Evolutionary conservation across 2,329 filamentous ascomycete genomes (phyloP), one percentile per base, ranked within the genome.

Genomic region (Elsinoe batatas): DNA sequence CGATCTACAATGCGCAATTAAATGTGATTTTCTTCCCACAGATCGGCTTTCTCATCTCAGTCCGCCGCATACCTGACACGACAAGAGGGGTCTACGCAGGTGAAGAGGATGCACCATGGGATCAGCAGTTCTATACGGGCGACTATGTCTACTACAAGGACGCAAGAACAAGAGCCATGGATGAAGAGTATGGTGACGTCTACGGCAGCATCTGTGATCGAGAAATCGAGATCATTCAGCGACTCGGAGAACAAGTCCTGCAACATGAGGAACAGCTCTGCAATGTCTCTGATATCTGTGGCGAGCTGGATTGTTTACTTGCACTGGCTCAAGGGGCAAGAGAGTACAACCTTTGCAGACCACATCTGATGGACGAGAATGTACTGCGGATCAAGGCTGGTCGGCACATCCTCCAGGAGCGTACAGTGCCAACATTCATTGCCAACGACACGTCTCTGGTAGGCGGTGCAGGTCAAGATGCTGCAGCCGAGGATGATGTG

Each of bases 21-120:
- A 91, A 91, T 55, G 94, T 94, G 59, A 85, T 93, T 15, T 95
- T 93, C 67, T 86, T 95, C 59, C 91, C 91, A 0, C 90, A 95
- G 64, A 80, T 96, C 36, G 93, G 93, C 0, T 98, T 96, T 65
- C 79, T 96, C 36, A 87, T 90, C 2, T 83, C 85, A 0, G 83
- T 95, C 13, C 78, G 79, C 1, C 69, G 84, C 3, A 80, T 89
- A 61, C 71, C 76, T 12, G 67, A 74, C 1, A 82, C 78, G 1
- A 81, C 81, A 0, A 72, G 76, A 46, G 79, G 80, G 0, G 72
- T 79, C 10, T 91, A 85, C 61, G 77, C 82, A 61, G 87, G 87
- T 0, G 67, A 74, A 3, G 65, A 72, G 1, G 74, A 76, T 13
- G 82, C 83, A 56, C 70, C 71, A 0, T 98, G 91, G 93, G 81